phyloP scores from a whole-genome alignment of 257 asterid species.

The Orobanche coerulescens region DNA sequence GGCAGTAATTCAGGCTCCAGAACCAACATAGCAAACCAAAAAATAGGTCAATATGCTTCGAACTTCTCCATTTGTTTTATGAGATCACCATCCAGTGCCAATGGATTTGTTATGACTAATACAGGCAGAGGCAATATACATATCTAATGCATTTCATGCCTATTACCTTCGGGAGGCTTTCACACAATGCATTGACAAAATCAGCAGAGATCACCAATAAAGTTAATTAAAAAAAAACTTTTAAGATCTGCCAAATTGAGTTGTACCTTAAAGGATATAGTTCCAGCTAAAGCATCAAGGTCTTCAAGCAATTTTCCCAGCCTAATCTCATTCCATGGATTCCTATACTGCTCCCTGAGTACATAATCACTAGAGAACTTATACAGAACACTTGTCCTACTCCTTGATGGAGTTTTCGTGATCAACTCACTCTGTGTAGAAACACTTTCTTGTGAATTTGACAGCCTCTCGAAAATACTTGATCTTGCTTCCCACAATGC shows the following conservation, averaged over 20 bases:
- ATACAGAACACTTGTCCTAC: slow-evolving; percentile 62
- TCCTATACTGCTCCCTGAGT: slow-evolving; percentile 84
- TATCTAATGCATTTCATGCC: not conserved
- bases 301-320: slow-evolving; percentile 91
- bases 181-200: not conserved
- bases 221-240: no score
- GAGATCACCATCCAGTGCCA: not conserved
- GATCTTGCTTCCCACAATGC: slow-evolving; percentile 93
- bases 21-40: no score
- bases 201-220: not conserved
- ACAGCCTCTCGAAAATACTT: slow-evolving; percentile 41
- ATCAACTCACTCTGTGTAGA: slow-evolving; percentile 40
- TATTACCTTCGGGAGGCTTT: not conserved
- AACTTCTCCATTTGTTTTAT: not conserved
- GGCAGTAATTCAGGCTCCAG: no score
- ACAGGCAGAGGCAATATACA: not conserved
- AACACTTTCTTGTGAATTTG: slow-evolving; percentile 27
- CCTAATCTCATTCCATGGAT: slow-evolving; percentile 88
- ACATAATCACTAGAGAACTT: slow-evolving; percentile 65
- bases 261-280: slow-evolving; percentile 73
- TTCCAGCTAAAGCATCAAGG: slow-evolving; percentile 97
- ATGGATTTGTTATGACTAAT: not conserved
- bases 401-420: slow-evolving; percentile 46
- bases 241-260: no score
- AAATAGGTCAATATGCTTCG: not conserved